phyloP scores from a whole-genome alignment of 208 protist species.

The Trypanosoma scelopori region DNA sequence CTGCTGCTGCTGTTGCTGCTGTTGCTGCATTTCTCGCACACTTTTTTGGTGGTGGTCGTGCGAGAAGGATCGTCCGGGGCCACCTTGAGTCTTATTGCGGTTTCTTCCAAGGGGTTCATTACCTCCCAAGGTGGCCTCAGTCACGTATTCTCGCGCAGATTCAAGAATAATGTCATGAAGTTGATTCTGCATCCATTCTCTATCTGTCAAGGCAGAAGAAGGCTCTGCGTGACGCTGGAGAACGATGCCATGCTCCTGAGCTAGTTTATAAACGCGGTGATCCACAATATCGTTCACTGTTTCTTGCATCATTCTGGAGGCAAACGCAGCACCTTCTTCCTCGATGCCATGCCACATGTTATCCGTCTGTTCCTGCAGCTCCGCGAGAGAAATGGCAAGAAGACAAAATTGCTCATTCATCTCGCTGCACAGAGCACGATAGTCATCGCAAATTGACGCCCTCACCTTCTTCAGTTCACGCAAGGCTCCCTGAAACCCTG shows the following conservation, averaged over 20 bases:
- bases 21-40: no score
- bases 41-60: neutral
- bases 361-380: neutral
- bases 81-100: neutral
- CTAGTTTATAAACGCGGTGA: constrained; percentile 11
- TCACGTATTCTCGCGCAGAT: constrained; percentile 3
- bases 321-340: neutral
- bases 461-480: constrained; percentile 2
- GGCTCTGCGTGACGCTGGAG: constrained; percentile 15
- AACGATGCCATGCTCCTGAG: constrained; percentile 17
- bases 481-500: neutral
- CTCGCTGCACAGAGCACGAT: neutral
- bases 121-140: constrained; percentile 1
- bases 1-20: no score
- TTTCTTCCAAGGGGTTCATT: neutral
- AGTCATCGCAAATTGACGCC: neutral
- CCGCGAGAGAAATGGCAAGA: neutral
- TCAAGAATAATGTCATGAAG: constrained; percentile 18
- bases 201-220: constrained; percentile 20
- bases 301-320: constrained; percentile 15
- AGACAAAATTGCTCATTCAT: constrained; percentile 21
- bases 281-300: constrained; percentile 19
- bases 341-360: neutral
- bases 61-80: neutral
- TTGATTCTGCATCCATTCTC: constrained; percentile 27